Percentiles rank a stretch among this genome's conserved stretches.
phyloP scores from a whole-genome alignment of 495 filamentous ascomycete genomes.

The Podospora sp. region DNA sequence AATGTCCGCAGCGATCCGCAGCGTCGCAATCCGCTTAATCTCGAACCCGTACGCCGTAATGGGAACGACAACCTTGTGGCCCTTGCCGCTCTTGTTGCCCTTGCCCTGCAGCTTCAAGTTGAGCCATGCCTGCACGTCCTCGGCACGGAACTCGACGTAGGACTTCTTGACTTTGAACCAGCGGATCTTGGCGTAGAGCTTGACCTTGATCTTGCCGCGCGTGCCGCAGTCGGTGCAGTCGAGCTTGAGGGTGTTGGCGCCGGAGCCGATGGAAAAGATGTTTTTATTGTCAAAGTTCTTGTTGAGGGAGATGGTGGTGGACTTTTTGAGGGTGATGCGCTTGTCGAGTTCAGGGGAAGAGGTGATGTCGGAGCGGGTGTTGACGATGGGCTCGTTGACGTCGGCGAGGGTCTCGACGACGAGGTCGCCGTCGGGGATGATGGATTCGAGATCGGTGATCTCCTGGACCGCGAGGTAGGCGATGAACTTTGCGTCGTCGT shows the following conservation, averaged over 20 bases:
- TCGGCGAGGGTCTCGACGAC: conserved; percentile 5
- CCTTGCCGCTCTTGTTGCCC: background rate
- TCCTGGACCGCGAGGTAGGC: background rate
- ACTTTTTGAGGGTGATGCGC: background rate
- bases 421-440: conserved; percentile 8
- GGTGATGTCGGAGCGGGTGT: background rate
- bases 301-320: background rate
- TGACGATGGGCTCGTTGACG: background rate
- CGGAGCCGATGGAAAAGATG: conserved; percentile 5
- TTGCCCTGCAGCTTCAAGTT: conserved; percentile 3
- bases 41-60: background rate
- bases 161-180: conserved; percentile 3
- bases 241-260: conserved; percentile 1
- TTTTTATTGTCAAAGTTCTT: background rate
- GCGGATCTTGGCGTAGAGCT: conserved; percentile 5
- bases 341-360: background rate
- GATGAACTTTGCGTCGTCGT: conserved; percentile 5
- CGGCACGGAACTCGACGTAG: conserved; percentile 14
- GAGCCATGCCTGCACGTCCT: background rate
- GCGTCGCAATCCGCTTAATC: background rate
- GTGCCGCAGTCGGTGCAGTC: conserved; percentile 17
- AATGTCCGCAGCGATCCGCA: background rate
- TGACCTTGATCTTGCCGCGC: conserved; percentile 6
- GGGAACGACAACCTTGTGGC: conserved; percentile 7
- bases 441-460: conserved; percentile 3